Evolutionary conservation across 1,284 basidiomycete genomes (phyloP).

Genomic region (Malassezia yamatoensis): DNA sequence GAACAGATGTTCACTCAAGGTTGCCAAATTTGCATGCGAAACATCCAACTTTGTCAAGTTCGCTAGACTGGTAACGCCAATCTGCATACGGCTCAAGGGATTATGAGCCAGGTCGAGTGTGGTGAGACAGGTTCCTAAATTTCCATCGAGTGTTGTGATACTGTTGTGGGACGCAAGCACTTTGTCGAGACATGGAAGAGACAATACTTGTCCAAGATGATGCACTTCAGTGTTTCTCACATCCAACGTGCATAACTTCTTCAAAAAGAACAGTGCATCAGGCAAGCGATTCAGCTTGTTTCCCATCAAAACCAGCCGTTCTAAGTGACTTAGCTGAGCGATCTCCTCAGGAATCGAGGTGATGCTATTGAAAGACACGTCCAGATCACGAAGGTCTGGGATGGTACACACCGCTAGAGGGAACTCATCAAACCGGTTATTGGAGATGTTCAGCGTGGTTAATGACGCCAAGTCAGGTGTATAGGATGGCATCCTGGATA

Average conservation of each 20-base stretch:
- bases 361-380: constrained; percentile 90
- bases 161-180: constrained; percentile 41
- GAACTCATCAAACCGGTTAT: constrained; percentile 83
- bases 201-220: constrained; percentile 31
- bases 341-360: constrained; percentile 70
- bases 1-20: constrained; percentile 58
- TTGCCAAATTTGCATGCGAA: constrained; percentile 79
- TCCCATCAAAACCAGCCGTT: constrained; percentile 38
- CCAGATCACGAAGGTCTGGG: constrained; percentile 67
- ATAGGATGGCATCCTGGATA: constrained; percentile 74
- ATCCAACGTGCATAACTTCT: constrained; percentile 35
- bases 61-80: constrained; percentile 52
- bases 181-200: constrained; percentile 30
- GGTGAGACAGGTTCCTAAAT: constrained; percentile 23
- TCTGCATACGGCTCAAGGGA: constrained; percentile 34
- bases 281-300: constrained; percentile 39
- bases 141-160: constrained; percentile 36
- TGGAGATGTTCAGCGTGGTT: constrained; percentile 81
- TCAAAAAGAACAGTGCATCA: constrained; percentile 27
- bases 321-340: constrained; percentile 54
- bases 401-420: constrained; percentile 70
- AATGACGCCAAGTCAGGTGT: constrained; percentile 67
- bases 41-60: constrained; percentile 73
- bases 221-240: constrained; percentile 38
- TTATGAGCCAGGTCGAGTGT: constrained; percentile 40